Base-by-base conservation (phyloP, 2,329 filamentous ascomycete species). In the Penicillium sp. region DNA sequence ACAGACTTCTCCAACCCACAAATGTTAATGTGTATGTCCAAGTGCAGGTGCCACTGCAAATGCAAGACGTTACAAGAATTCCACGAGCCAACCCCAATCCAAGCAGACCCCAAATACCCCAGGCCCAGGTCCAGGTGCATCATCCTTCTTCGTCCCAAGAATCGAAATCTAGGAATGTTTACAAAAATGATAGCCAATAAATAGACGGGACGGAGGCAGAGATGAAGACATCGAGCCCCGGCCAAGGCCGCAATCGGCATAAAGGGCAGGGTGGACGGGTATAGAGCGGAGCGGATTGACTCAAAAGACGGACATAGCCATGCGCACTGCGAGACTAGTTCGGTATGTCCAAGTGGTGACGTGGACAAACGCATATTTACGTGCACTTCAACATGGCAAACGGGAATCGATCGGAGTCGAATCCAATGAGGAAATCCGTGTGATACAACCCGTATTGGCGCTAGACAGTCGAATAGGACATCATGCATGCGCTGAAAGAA, bases 81-180 rank as follows among this genome's bases (percentile, higher is more conserved):
- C 43, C 22, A 15, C 34, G 22, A 51, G 20, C 31, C 31, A 31
- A 20, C 2, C 12, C 49, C 38, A 10, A 17, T 14, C 31, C 37
- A 52, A 39, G 4, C 34, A 35, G 6, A 39, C 3, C 14, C 35
- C 48, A 42, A 22, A 11, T 20, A 22, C 8, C 12, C 39, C 17
- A 10, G 17, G 20, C n/a, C 39, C 39, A 7, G 20, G 39, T 42
- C 25, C 47, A 31, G 3, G 3, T 52, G n/a, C 7, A 20, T 55
- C 38, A 47, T 37, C 53, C 50, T 41, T 61, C 63, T 58, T 58
- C 61, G 8, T 58, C 61, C 62, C 58, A 55, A 62, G 63, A 65
- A 71, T 53, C 43, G 60, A 66, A 69, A 62, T 73, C 70, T 72
- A 72, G 34, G 31, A 10, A 35, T n/a, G 12, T 60, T 69, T 64